Conservation (phyloP, 1,284 basidiomycete genomes). For the Peniophora sp. region DNA sequence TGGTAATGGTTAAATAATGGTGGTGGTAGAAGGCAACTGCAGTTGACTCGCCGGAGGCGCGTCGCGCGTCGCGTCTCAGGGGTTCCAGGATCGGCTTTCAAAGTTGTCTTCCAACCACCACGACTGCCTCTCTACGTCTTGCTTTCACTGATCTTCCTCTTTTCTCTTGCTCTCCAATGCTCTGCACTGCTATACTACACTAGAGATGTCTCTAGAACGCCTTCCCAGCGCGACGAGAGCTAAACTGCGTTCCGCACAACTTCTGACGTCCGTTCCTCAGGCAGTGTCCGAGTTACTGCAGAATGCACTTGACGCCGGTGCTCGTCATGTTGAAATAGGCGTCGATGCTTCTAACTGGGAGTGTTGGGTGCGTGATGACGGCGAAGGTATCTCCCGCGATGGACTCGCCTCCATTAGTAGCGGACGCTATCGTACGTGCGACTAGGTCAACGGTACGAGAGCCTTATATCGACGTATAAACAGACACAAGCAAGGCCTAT, state of each 20-base stretch:
- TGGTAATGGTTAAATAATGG: too few relatives aligned
- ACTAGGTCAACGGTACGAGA: not conserved
- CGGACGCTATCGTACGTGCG: slow-evolving; percentile 57
- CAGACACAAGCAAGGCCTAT: slow-evolving; percentile 72
- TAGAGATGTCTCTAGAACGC: slow-evolving; percentile 16
- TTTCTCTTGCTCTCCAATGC: too few relatives aligned
- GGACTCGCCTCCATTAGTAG: slow-evolving; percentile 48
- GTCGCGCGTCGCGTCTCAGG: too few relatives aligned
- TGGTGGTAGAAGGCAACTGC: too few relatives aligned
- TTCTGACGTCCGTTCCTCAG: slow-evolving; percentile 73
- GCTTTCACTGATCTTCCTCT: too few relatives aligned
- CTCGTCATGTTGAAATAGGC: slow-evolving; percentile 54
- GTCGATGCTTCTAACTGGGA: slow-evolving; percentile 65
- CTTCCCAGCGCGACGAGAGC: slow-evolving; percentile 48
- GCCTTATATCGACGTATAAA: not conserved
- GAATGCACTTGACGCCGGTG: slow-evolving; percentile 73
- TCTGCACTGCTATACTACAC: not conserved
- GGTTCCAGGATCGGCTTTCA: too few relatives aligned
- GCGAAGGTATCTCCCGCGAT: slow-evolving; percentile 59
- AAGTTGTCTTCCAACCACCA: too few relatives aligned
- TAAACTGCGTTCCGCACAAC: slow-evolving; percentile 73
- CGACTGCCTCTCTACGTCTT: too few relatives aligned
- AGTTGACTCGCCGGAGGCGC: too few relatives aligned
- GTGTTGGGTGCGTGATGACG: slow-evolving; percentile 81
- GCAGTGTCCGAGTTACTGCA: slow-evolving; percentile 79